phyloP scores from a whole-genome alignment of 2,329 filamentous ascomycete species.

The Penicillium sp. region DNA sequence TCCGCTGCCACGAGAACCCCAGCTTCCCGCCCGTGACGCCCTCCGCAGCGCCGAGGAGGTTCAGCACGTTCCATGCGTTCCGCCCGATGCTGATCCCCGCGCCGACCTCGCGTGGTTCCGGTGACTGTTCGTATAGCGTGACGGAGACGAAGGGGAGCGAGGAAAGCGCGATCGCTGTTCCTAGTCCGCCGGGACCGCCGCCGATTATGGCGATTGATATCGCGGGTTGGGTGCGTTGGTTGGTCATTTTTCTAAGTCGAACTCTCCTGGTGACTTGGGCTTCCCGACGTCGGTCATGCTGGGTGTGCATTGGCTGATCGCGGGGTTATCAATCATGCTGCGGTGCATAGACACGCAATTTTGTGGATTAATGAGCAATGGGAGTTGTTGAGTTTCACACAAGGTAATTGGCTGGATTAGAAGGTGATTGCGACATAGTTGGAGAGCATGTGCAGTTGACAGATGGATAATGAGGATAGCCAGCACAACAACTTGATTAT shows the following conservation, averaged over 20 bases:
- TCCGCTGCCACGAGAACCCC: slow-evolving; percentile 5
- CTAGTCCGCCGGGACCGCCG: slow-evolving; percentile 11
- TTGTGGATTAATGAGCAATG: too few species aligned
- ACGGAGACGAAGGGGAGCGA: slow-evolving; percentile 3
- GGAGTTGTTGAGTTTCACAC: too few species aligned
- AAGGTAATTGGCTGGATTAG: neutral
- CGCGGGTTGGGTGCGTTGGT: too few species aligned
- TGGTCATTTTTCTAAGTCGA: too few species aligned
- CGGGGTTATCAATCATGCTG: too few species aligned
- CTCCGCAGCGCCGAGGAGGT: slow-evolving; percentile 5
- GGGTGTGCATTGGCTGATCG: too few species aligned
- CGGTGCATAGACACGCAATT: too few species aligned
- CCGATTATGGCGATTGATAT: slow-evolving; percentile 9
- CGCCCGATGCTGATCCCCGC: slow-evolving; percentile 11
- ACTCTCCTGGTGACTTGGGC: too few species aligned
- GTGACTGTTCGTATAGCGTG: slow-evolving; percentile 5
- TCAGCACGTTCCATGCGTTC: slow-evolving; percentile 11
- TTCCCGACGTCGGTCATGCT: too few species aligned
- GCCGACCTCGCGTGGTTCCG: slow-evolving; percentile 10
- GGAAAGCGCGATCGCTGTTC: slow-evolving; percentile 6
- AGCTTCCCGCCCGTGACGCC: slow-evolving; percentile 7
- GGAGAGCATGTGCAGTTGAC: neutral
- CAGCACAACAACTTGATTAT: too few species aligned
- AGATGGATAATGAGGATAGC: too few species aligned
- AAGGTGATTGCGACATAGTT: slow-evolving; percentile 1